These are phyloP conservation scores for Erigeron philadelphicus DNA, from an alignment of 140 eudicot genomes.

Conservation along the genomic window DNA sequence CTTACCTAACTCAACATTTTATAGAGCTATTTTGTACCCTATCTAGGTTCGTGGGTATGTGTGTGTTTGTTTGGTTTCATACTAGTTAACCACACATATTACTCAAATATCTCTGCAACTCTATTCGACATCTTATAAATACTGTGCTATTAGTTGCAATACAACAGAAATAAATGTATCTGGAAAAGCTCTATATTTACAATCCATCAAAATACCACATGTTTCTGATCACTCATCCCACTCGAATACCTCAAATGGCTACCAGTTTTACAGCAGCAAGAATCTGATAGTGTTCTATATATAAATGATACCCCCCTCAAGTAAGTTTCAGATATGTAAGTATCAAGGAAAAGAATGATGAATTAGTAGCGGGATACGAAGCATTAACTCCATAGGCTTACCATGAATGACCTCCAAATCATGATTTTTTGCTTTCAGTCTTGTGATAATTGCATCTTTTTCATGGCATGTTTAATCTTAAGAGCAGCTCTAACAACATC, in stretches of 20 bases:
- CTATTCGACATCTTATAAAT: constrained; percentile 7
- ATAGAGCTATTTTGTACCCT: background rate
- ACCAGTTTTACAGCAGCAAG: constrained; percentile 18
- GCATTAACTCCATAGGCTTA: constrained; percentile 3
- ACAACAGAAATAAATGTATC: constrained; percentile 10
- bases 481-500: constrained; percentile 94
- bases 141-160: constrained; percentile 8
- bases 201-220: constrained; percentile 19
- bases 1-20: background rate
- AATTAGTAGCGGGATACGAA: background rate
- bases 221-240: constrained; percentile 20
- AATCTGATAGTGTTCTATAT: constrained; percentile 12
- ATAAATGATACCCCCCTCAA: constrained; percentile 4
- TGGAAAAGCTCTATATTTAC: constrained; percentile 13
- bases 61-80: background rate
- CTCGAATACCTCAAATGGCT: constrained; percentile 20
- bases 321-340: constrained; percentile 19
- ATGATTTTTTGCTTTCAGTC: constrained; percentile 23
- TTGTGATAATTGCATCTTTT: constrained; percentile 39
- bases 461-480: constrained; percentile 55
- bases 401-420: constrained; percentile 9
- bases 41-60: background rate
- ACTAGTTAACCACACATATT: background rate
- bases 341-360: background rate
- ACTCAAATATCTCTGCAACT: constrained; percentile 8